Base-by-base conservation (phyloP, 1,139 yeast species). In the Yamadazyma dendronema region DNA sequence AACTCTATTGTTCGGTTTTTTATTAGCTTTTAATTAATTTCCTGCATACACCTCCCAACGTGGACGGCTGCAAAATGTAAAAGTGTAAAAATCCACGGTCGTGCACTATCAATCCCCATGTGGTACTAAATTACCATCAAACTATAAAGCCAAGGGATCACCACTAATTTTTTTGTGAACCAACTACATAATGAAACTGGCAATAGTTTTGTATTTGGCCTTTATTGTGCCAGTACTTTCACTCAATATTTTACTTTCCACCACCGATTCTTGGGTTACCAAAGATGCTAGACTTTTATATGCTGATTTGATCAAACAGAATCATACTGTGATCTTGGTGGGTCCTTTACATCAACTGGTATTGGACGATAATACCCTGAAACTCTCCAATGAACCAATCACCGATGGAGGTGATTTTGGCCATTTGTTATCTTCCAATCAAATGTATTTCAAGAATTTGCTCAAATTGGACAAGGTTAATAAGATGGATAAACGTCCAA, bases 231-330 rank as follows among this genome's bases (percentile, higher is more conserved):
- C 17, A 8, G 38, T 31, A 11, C 10, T 25, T 11, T 36, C 38
- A 8, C 52, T 66, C 35, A 62, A 66, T 36, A 61, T 67, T 19
- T 42, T 66, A 14, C 38, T 67, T 14, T 48, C 70, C n/a, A 51
- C 66, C 28, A 53, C 65, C 4, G 70, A 67, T 43, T 59, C 65
- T n/a, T 67, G 73, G 73, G 72, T 63, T 6, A 54, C 67, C 14
- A 64, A 61, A 38, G 63, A 65, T 41, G 46, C 59, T 12, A 48
- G 72, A 16, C 51, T 48, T 30, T 49, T 67, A 35, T 58, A 64
- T 39, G 40, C 54, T 2, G 53, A 55, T 3, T 49, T 67, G 22
- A 42, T 40, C 25, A 53, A 50, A 7, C 52, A 57, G 10, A 57
- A 60, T 34, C 73, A 67, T 40, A 53, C 49, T 3, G 72, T 65